A percentile compares a stretch with the other conserved stretches of the same genome.
Evolutionary conservation across 2,329 filamentous ascomycete species (phyloP).

Genomic region (Alternaria metachromatica): DNA sequence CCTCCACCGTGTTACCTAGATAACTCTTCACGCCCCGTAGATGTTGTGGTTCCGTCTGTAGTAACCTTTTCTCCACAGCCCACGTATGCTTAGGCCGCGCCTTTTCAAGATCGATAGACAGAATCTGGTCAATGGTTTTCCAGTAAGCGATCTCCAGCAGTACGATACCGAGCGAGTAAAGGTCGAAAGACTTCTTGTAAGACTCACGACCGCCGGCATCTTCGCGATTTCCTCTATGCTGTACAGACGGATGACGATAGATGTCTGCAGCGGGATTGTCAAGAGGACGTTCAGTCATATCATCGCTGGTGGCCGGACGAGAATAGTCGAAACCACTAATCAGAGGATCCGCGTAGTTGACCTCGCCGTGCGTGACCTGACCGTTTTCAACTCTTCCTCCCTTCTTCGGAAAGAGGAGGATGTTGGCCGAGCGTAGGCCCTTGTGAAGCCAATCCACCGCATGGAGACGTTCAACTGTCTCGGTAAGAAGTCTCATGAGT

Average conservation of each 20-base stretch:
- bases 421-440: slow-evolving; percentile 61
- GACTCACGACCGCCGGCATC: slow-evolving; percentile 13
- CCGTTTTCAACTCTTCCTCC: slow-evolving; percentile 6
- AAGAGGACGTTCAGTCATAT: slow-evolving; percentile 59
- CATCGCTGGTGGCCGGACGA: slow-evolving; percentile 58
- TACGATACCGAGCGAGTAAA: slow-evolving; percentile 62
- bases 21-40: slow-evolving; percentile 33
- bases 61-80: slow-evolving; percentile 43
- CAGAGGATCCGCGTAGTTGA: slow-evolving; percentile 53
- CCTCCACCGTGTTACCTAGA: slow-evolving; percentile 34
- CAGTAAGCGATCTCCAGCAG: slow-evolving; percentile 63
- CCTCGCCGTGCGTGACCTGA: slow-evolving; percentile 9
- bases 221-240: slow-evolving; percentile 46
- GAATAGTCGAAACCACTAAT: slow-evolving; percentile 64
- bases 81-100: slow-evolving; percentile 51
- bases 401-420: slow-evolving; percentile 58
- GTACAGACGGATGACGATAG: slow-evolving; percentile 59
- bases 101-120: slow-evolving; percentile 47
- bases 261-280: slow-evolving; percentile 57
- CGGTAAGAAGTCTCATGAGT: slow-evolving; percentile 60
- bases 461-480: slow-evolving; percentile 63
- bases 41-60: slow-evolving; percentile 25
- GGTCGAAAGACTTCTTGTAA: slow-evolving; percentile 60
- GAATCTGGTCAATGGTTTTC: slow-evolving; percentile 55
- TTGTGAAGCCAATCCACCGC: slow-evolving; percentile 66